Evolutionary conservation across 805 yeast species (phyloP).

Genomic region (Cyberlindnera japonica): DNA sequence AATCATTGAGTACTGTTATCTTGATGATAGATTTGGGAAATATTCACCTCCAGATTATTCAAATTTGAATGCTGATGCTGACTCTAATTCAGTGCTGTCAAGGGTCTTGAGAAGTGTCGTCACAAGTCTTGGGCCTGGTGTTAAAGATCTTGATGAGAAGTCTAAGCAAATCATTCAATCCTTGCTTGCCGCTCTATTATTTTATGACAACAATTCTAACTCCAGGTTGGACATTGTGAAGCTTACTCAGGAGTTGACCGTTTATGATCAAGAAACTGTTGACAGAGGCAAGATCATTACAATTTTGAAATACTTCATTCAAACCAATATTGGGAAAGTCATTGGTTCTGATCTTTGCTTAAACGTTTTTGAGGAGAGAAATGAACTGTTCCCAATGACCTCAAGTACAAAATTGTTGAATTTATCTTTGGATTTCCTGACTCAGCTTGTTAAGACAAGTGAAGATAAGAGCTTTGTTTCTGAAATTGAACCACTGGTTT

Average conservation of each 20-base stretch:
- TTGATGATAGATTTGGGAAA: slow-evolving; percentile 48
- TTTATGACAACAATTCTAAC: slow-evolving; percentile 32
- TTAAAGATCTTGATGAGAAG: slow-evolving; percentile 31
- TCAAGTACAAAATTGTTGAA: slow-evolving; percentile 38
- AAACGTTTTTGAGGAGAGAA: slow-evolving; percentile 37
- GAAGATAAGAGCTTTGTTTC: slow-evolving; percentile 42
- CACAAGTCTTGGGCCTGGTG: slow-evolving; percentile 56
- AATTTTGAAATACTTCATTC: slow-evolving; percentile 31
- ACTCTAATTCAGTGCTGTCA: slow-evolving; percentile 42
- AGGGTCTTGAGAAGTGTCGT: slow-evolving; percentile 43
- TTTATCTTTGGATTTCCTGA: slow-evolving; percentile 52
- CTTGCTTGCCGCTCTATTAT: slow-evolving; percentile 33
- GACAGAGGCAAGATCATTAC: slow-evolving; percentile 28
- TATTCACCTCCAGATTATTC: slow-evolving; percentile 40
- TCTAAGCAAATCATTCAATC: slow-evolving; percentile 33
- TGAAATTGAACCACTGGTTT: slow-evolving; percentile 49
- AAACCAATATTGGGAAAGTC: slow-evolving; percentile 31
- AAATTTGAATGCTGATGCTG: slow-evolving; percentile 44
- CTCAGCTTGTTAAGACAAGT: slow-evolving; percentile 54
- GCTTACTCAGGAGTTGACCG: slow-evolving; percentile 42
- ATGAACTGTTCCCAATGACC: slow-evolving; percentile 43
- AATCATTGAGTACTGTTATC: slow-evolving; percentile 36
- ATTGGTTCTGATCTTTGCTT: slow-evolving; percentile 27
- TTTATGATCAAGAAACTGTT: slow-evolving; percentile 41
- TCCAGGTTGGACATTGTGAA: slow-evolving; percentile 36